A percentile compares a stretch with the other conserved stretches of the same genome.
These are phyloP conservation scores for Solanum chmielewskii DNA, from an alignment of 257 asterid genomes.

Conservation along the genomic window DNA sequence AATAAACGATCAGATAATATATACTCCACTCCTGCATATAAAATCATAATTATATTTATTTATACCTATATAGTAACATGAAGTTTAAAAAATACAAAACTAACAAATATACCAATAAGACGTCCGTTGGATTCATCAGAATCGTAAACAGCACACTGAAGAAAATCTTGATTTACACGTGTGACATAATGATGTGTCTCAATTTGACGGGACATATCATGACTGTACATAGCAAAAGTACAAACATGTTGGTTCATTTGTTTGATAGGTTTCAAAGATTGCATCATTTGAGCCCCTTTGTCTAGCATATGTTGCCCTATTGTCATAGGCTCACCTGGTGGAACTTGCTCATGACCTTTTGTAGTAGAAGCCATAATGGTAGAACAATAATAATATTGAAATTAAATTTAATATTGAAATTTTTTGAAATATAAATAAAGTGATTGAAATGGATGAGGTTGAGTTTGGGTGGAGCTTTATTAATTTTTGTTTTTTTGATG, in stretches of 20 bases:
- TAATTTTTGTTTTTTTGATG: background rate
- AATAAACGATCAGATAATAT: constrained; percentile 47
- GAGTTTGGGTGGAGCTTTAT: background rate
- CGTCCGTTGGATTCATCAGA: constrained; percentile 52
- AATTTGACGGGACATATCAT: constrained; percentile 71
- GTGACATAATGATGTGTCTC: constrained; percentile 56
- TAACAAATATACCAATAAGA: constrained; percentile 44
- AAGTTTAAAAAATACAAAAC: background rate
- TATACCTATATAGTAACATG: background rate
- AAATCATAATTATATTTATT: background rate
- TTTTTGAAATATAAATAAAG: background rate
- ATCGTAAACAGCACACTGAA: constrained; percentile 80
- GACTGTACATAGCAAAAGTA: constrained; percentile 71
- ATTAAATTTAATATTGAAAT: too few relatives aligned
- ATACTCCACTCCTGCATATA: constrained; percentile 56
- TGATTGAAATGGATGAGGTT: background rate
- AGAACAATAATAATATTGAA: background rate
- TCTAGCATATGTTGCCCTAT: constrained; percentile 38
- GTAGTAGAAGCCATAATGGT: background rate
- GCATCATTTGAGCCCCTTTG: constrained; percentile 54
- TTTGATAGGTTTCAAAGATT: constrained; percentile 61
- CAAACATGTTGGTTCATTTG: constrained; percentile 66
- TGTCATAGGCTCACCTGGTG: constrained; percentile 66
- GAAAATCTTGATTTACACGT: constrained; percentile 55
- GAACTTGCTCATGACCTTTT: background rate